Evolutionary conservation across 306 rosid species (phyloP).

Genomic region (Amphicarpaea edgeworthii): DNA sequence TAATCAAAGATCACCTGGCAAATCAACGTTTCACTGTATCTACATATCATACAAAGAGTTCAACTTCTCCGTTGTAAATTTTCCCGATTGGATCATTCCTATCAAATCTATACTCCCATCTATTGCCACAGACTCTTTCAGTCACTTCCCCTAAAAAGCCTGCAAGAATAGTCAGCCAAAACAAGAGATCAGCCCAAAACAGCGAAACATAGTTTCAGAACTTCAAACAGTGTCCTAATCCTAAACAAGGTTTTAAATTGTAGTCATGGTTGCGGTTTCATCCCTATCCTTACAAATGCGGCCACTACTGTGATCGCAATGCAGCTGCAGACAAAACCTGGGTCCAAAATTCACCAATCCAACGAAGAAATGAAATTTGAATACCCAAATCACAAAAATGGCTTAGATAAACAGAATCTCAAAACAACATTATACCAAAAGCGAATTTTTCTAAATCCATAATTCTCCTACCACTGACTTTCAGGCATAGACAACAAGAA

Average conservation of each 20-base stretch:
- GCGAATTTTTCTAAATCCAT: background rate
- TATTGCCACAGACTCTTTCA: slow-evolving; percentile 13
- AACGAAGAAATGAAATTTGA: background rate
- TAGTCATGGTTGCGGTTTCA: background rate
- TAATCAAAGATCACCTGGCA: slow-evolving; percentile 27
- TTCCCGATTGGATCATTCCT: background rate
- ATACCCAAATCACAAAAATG: background rate
- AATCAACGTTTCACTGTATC: background rate
- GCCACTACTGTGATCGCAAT: too few relatives aligned
- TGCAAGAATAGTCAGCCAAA: slow-evolving; percentile 12
- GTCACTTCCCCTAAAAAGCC: slow-evolving; percentile 7
- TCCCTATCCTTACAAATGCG: background rate
- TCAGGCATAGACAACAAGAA: background rate
- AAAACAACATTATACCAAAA: background rate
- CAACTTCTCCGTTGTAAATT: background rate
- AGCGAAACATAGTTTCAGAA: slow-evolving; percentile 10
- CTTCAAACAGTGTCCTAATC: slow-evolving; percentile 1
- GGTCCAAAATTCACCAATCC: background rate
- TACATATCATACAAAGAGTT: background rate
- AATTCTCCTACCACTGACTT: background rate
- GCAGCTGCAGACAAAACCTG: background rate
- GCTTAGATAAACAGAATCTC: background rate
- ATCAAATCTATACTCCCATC: background rate
- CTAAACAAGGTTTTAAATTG: background rate
- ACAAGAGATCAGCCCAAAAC: slow-evolving; percentile 20